Percentiles rank a stretch among this genome's conserved stretches.
phyloP scores from a whole-genome alignment of 129 eudicot species.

The Ambrosia trifida region DNA sequence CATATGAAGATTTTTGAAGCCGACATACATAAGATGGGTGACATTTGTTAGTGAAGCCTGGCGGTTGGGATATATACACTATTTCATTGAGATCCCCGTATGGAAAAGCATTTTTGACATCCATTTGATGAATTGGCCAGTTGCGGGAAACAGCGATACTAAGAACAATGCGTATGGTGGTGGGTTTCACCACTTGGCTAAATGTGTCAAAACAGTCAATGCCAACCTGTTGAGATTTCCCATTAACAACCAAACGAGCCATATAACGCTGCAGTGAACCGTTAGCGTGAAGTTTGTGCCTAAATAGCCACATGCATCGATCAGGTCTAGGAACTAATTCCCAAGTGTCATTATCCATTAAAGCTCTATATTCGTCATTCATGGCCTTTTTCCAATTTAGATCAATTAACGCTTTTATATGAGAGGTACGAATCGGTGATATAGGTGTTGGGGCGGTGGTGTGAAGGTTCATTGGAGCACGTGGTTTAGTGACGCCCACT shows the following conservation, averaged over 20 bases:
- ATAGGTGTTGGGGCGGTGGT: too few species aligned
- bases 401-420: too few species aligned
- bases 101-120: background rate
- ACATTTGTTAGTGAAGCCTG: background rate
- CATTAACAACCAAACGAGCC: background rate
- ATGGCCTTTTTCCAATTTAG: background rate
- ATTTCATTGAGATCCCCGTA: background rate
- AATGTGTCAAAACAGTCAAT: background rate
- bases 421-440: too few species aligned
- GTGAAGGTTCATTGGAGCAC: too few species aligned
- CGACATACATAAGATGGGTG: too few species aligned
- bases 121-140: background rate
- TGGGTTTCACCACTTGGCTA: background rate
- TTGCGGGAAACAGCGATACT: background rate
- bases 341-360: background rate
- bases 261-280: background rate
- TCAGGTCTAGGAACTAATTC: background rate
- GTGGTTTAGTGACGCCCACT: too few species aligned
- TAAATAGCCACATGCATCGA: background rate
- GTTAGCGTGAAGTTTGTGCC: background rate
- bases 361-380: background rate
- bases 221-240: background rate
- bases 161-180: background rate
- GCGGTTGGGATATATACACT: background rate
- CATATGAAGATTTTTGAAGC: too few species aligned